Evolutionary conservation across 2,329 filamentous ascomycete species (phyloP).

Genomic region (Penicillium sclerotigenum): DNA sequence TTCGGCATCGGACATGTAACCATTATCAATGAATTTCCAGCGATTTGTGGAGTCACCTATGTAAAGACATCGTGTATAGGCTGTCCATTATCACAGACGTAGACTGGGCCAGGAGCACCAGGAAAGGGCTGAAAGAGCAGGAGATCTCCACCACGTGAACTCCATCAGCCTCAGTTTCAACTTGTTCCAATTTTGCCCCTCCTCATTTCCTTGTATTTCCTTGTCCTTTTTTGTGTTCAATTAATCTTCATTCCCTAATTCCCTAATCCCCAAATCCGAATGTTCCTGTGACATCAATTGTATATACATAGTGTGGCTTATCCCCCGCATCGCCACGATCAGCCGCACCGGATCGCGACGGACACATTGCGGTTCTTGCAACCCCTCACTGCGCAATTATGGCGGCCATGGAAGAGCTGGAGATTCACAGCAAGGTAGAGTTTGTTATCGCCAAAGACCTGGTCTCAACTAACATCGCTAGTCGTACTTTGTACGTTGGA

Average conservation of each 20-base stretch:
- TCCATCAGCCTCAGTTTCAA: slow-evolving; percentile 21
- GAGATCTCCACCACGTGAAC: slow-evolving; percentile 19
- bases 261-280: no score
- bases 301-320: slow-evolving; percentile 9
- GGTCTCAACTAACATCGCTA: neutral
- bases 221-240: no score
- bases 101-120: no score
- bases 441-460: neutral
- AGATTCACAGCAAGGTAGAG: slow-evolving; percentile 91
- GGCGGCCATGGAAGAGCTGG: slow-evolving; percentile 94
- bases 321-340: slow-evolving; percentile 17
- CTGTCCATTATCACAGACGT: no score
- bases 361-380: slow-evolving; percentile 2
- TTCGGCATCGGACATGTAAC: slow-evolving; percentile 19
- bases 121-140: neutral
- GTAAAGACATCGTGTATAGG: no score
- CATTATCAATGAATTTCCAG: slow-evolving; percentile 7
- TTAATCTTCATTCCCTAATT: no score
- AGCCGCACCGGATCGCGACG: slow-evolving; percentile 22
- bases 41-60: neutral
- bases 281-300: neutral
- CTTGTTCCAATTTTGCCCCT: slow-evolving; percentile 5
- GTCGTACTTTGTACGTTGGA: slow-evolving; percentile 98
- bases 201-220: neutral
- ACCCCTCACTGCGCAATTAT: slow-evolving; percentile 48